phyloP scores from a whole-genome alignment of 768 basidiomycete genomes.

The Trametes villosa region DNA sequence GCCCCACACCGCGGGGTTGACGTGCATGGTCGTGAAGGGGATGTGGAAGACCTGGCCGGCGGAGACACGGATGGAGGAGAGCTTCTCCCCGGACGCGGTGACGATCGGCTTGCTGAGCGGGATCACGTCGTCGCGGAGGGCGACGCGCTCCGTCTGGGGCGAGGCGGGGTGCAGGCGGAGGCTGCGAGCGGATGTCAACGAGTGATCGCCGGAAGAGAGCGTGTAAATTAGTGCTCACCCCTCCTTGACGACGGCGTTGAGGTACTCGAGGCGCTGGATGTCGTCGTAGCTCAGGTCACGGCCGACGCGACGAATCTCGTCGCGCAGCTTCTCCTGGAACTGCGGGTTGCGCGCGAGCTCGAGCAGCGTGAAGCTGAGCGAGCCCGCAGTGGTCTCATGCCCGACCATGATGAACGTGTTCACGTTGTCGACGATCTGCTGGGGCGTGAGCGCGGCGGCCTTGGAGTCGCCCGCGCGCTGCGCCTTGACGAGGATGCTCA shows the following conservation, averaged over 20 bases:
- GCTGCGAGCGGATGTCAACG: conserved; percentile 24
- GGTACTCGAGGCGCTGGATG: conserved; percentile 42
- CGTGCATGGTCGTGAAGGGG: conserved; percentile 41
- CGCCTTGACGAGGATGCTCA: conserved; percentile 28
- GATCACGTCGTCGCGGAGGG: conserved; percentile 45
- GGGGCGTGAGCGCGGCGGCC: conserved; percentile 18
- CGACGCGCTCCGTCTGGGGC: conserved; percentile 45
- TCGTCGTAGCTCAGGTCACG: conserved; percentile 42
- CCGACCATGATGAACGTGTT: conserved; percentile 45
- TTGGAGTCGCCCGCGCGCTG: conserved; percentile 13
- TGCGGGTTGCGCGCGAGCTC: conserved; percentile 44
- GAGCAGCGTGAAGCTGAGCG: conserved; percentile 43
- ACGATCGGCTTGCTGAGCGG: conserved; percentile 43
- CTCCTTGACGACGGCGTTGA: conserved; percentile 50
- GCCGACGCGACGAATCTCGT: conserved; percentile 39
- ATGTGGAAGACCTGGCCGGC: conserved; percentile 41
- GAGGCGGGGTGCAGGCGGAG: conserved; percentile 47
- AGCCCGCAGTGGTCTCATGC: conserved; percentile 47
- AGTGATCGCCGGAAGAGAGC: neutral
- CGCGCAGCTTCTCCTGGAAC: conserved; percentile 42
- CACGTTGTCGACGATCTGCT: conserved; percentile 34
- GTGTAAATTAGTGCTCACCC: conserved; percentile 22
- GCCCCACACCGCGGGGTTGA: conserved; percentile 42
- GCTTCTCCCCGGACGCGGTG: conserved; percentile 33
- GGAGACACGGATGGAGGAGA: conserved; percentile 36